Evolutionary conservation across 345 rosid genomes (phyloP).

Genomic region (Salix koriyanagi): DNA sequence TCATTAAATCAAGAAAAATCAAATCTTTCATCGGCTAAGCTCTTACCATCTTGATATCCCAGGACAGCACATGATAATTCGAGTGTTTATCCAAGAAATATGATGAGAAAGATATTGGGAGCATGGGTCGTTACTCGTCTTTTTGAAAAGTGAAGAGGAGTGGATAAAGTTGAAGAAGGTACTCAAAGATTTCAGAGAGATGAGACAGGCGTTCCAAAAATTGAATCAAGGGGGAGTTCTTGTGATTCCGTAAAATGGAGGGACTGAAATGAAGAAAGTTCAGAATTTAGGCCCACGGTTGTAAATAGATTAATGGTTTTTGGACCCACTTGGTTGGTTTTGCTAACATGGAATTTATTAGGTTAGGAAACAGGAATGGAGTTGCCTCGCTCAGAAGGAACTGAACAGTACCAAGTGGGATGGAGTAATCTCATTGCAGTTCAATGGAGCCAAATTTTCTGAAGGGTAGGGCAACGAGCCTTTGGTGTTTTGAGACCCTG

Average conservation of each 20-base stretch:
- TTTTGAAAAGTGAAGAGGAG: not conserved
- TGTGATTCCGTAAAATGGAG: not conserved
- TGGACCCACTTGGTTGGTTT: not conserved
- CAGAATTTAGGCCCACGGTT: constrained; percentile 3
- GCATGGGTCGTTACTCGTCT: not conserved
- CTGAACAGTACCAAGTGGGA: not conserved
- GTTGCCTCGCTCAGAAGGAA: constrained; percentile 6
- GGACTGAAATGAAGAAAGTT: not conserved
- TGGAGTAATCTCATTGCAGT: not conserved
- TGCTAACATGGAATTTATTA: not conserved
- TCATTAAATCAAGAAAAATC: no score
- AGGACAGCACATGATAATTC: no score
- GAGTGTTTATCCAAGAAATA: no score
- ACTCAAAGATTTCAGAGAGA: not conserved
- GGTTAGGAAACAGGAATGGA: not conserved
- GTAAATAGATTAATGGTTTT: constrained; percentile 1
- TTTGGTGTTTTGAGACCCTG: not conserved
- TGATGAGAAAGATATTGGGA: no score
- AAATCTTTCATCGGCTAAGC: no score
- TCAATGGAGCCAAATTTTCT: not conserved
- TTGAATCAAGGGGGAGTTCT: not conserved
- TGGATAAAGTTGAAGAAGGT: constrained; percentile 2
- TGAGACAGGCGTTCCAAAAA: not conserved
- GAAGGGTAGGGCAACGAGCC: not conserved
- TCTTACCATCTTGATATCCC: no score